A percentile compares a stretch with the other conserved stretches of the same genome.
These are phyloP conservation scores for Fimicolochytrium jonesii DNA, from an alignment of 192 early-diverging fungal species.

Conservation along the genomic window DNA sequence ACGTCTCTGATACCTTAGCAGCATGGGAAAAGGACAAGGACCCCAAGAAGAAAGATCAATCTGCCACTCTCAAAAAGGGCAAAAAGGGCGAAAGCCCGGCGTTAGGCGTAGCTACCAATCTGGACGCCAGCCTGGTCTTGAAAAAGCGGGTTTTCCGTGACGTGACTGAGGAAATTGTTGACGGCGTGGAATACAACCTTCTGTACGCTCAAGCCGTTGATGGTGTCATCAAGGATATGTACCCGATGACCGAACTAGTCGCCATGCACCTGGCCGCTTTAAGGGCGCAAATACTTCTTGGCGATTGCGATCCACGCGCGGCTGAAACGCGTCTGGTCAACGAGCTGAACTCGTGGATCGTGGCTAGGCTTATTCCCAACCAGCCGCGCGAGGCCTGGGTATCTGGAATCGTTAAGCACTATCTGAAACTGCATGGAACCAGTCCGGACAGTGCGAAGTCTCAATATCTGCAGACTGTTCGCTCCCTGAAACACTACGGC, in stretches of 20 bases:
- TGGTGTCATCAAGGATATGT: conserved; percentile 41
- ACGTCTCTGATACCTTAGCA: conserved; percentile 43
- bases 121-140: conserved; percentile 35
- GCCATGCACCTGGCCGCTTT: conserved; percentile 47
- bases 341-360: conserved; percentile 35
- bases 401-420: conserved; percentile 39
- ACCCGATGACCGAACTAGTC: conserved; percentile 35
- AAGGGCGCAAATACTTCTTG: conserved; percentile 43
- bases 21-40: conserved; percentile 33
- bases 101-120: conserved; percentile 5
- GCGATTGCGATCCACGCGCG: conserved; percentile 34
- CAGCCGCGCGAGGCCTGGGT: conserved; percentile 37
- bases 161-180: conserved; percentile 27
- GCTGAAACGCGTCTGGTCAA: conserved; percentile 27
- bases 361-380: conserved; percentile 31
- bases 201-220: conserved; percentile 46
- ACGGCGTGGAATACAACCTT: conserved; percentile 43
- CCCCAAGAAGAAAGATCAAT: conserved; percentile 28
- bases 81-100: conserved; percentile 26
- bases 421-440: conserved; percentile 34
- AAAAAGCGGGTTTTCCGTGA: conserved; percentile 53
- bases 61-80: conserved; percentile 1
- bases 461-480: conserved; percentile 39
- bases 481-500: conserved; percentile 42
- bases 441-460: conserved; percentile 30